These are phyloP conservation scores for Sugiyamaella grinbergsii DNA, from an alignment of 1,139 yeast species.

Conservation along the genomic window DNA sequence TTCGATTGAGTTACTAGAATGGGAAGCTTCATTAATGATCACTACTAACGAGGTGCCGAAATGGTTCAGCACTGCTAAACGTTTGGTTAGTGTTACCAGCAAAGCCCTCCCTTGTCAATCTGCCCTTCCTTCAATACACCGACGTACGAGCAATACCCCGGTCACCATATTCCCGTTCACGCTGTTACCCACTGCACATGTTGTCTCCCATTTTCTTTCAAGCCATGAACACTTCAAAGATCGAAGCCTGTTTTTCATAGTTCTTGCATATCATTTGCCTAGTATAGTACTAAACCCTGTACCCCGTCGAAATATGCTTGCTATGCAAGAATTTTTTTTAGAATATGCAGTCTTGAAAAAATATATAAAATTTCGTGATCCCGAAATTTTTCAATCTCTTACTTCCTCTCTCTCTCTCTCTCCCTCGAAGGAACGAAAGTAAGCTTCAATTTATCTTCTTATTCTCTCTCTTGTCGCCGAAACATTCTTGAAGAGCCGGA, in stretches of 20 bases:
- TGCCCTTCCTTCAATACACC: no score
- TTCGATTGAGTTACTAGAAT: neutral
- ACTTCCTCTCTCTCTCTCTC: constrained; percentile 17
- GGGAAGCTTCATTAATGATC: neutral
- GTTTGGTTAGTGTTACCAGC: no score
- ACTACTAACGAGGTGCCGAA: no score
- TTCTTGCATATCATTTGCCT: neutral
- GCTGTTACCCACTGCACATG: no score
- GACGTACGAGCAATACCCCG: no score
- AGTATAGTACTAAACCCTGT: neutral
- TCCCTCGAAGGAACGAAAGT: constrained; percentile 12
- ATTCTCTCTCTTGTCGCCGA: constrained; percentile 5
- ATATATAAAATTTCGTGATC: constrained; percentile 16
- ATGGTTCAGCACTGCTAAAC: no score
- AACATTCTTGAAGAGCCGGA: neutral
- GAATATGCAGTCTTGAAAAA: constrained; percentile 12
- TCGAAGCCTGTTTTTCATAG: constrained; percentile 2
- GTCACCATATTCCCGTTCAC: no score
- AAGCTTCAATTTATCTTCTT: neutral
- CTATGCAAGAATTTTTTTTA: constrained; percentile 17
- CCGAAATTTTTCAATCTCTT: constrained; percentile 14
- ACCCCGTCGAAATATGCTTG: constrained; percentile 11
- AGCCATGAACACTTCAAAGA: constrained; percentile 4
- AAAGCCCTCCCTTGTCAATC: no score
- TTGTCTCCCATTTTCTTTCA: no score